A percentile compares a stretch with the other conserved stretches of the same genome.
These are phyloP conservation scores for Lyophyllum shimeji DNA, from an alignment of 768 basidiomycete species.

Conservation along the genomic window DNA sequence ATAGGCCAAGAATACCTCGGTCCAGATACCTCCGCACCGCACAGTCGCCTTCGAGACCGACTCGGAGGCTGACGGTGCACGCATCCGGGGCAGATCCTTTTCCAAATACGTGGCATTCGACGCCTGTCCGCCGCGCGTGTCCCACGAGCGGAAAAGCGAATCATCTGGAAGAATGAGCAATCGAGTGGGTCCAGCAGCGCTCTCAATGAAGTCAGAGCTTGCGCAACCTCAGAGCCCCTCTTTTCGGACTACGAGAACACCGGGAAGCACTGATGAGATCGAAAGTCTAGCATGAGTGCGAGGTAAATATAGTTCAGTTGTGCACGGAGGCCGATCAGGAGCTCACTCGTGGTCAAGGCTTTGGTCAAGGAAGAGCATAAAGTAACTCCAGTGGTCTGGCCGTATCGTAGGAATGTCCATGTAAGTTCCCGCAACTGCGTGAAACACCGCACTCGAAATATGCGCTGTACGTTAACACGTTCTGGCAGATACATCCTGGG, in stretches of 20 bases:
- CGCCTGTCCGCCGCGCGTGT: not conserved
- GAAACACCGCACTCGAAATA: not conserved
- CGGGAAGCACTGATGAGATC: not conserved
- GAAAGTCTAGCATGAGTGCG: not conserved
- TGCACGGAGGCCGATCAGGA: not conserved
- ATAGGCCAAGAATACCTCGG: not conserved
- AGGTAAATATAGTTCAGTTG: not conserved
- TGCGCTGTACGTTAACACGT: not conserved
- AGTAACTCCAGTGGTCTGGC: constrained; percentile 1
- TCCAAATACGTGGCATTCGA: not conserved
- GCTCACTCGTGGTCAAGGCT: constrained; percentile 6
- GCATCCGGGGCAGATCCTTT: not conserved
- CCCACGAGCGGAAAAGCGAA: not conserved
- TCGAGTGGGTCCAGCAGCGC: too few species aligned
- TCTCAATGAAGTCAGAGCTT: not conserved
- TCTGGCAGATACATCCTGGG: not conserved
- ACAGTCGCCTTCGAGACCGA: not conserved
- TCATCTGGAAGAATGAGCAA: not conserved
- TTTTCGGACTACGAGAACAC: constrained; percentile 1
- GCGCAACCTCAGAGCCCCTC: not conserved
- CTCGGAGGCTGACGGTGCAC: not conserved
- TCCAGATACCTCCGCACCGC: too few species aligned
- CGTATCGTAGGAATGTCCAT: not conserved
- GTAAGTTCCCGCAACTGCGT: constrained; percentile 3
- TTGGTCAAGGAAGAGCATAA: constrained; percentile 3